Evolutionary conservation across 257 asterid species (phyloP), one percentile per base, ranked within the genome.

Genomic region (Capsicum pubescens): DNA sequence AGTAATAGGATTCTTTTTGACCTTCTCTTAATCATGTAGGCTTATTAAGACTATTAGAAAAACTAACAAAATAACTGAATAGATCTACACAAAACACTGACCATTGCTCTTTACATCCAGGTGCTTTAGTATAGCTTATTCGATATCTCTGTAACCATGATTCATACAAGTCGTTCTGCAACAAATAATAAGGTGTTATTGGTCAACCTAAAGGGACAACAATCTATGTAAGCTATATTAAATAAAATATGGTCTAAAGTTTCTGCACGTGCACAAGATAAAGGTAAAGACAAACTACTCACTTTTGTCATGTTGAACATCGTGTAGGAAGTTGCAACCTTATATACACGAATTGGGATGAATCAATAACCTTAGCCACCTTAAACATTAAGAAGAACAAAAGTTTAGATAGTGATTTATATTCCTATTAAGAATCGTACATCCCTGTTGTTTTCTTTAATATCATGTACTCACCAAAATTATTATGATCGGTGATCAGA

Each of bases 261-360:
- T 11, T 36, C 71, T 26, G 71, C 71, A 64, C 44, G 26, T 64
- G 70, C 70, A 64, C 70, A 26, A 26, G 70, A 8, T 17, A 64
- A 64, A 64, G 42, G 70, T 11, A 44, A 8, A 64, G 44, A 64
- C 13, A 26, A 26, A 9, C 71, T 21, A 64, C 89, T 89, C 87
- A 96, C 99, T 97, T 93, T 94, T 84, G 94, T 59, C 66, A 98
- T 88, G 88, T 96, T 96, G 91, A 96, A 96, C 99, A 96, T 94
- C 42, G 99, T 94, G 84, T 96, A 96, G 92, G 94, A 96, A 85
- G 98, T 96, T 85, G 99, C 99, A 68, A 96, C 99, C 92, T 96
- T 98, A 86, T 89, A 96, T 19, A 96, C 98, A 85, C 99, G 98
- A 87, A 96, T 96, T 8, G 99, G 97, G 82, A 98, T 91, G 86